Base-by-base conservation (phyloP, 2,329 filamentous ascomycete species). In the Talaromyces albobiverticillius region DNA sequence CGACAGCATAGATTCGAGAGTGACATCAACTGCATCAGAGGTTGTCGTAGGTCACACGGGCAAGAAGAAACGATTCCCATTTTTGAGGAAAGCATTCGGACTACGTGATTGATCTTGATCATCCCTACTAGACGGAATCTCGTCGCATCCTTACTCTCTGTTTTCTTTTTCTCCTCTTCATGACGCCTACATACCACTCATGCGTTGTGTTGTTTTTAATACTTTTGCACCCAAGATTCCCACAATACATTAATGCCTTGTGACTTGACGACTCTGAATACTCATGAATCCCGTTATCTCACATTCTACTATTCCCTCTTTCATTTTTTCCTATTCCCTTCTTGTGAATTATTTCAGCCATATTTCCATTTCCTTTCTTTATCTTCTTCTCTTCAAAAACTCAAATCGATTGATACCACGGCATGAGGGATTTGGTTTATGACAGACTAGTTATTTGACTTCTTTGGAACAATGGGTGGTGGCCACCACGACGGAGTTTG, bases 11-110 rank as follows among this genome's bases (percentile, higher is more conserved):
- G 57, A 23, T 54, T 63, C 29, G 57, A 56, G 7, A 38, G 45
- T 56, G 42, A 55, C 57, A 51, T 48, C 51, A 51, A 40, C 54
- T 59, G 56, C 43, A 53, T 55, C 42, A 32, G 63, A 71, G 31
- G 61, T 71, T 16, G 65, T 67, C n/a, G 65, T 70, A 31, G 64
- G 67, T 40, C 62, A 64, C 4, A 64, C 64, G 18, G 72, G 69
- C 32, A 75, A 73, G 55, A 77, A 76, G 65, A 78, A 75, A 60
- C 71, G 71, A 54, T 77, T 77, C 50, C 70, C 70, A 8, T 63
- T 71, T 54, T 63, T 78, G 50, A 69, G 74, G 41, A 75, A 72
- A 56, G 75, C 74, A 18, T 74, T 78, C 57, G 71, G 74, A 20
- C 61, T 77, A 56, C 67, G 67, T 40, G 61, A 67, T 46, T 70